Evolutionary conservation across 2,329 filamentous ascomycete genomes (phyloP).

Genomic region (Pseudocercospora cruenta): DNA sequence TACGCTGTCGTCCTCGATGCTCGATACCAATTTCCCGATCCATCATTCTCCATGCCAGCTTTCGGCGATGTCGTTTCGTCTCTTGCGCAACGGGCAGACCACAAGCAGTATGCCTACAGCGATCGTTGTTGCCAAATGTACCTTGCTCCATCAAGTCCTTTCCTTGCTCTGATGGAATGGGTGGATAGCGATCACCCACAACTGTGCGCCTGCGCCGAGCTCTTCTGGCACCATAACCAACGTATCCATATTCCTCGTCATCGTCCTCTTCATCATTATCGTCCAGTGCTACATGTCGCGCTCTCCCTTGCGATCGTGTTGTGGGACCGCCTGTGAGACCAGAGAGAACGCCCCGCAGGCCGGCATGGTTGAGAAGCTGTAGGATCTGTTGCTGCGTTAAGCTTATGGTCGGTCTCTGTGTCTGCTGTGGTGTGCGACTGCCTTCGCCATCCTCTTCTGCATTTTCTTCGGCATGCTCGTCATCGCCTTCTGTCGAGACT

Average conservation of each 20-base stretch:
- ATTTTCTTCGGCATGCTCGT: constrained; percentile 36
- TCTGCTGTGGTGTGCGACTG: constrained; percentile 31
- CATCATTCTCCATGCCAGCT: constrained; percentile 70
- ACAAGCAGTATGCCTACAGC: constrained; percentile 51
- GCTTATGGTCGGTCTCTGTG: constrained; percentile 33
- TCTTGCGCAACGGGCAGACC: constrained; percentile 40
- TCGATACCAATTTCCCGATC: constrained; percentile 80
- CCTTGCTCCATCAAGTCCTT: constrained; percentile 79
- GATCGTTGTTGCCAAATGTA: constrained; percentile 71
- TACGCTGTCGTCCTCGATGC: constrained; percentile 59
- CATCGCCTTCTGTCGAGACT: constrained; percentile 27
- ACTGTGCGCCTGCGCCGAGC: constrained; percentile 53
- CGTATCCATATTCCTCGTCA: constrained; percentile 45
- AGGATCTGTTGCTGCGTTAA: constrained; percentile 53
- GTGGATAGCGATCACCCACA: constrained; percentile 66
- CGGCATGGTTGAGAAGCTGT: constrained; percentile 57
- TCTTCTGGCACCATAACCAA: constrained; percentile 45
- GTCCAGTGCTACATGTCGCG: constrained; percentile 31
- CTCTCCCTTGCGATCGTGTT: constrained; percentile 31
- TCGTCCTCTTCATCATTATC: constrained; percentile 30
- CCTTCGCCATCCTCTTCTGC: constrained; percentile 31
- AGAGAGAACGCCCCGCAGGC: constrained; percentile 58
- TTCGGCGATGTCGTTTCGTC: constrained; percentile 60
- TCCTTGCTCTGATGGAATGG: constrained; percentile 79
- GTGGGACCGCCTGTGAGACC: constrained; percentile 27